Base-by-base conservation (phyloP, 352 stramenopile species). In the Thraustochytrium striatum region DNA sequence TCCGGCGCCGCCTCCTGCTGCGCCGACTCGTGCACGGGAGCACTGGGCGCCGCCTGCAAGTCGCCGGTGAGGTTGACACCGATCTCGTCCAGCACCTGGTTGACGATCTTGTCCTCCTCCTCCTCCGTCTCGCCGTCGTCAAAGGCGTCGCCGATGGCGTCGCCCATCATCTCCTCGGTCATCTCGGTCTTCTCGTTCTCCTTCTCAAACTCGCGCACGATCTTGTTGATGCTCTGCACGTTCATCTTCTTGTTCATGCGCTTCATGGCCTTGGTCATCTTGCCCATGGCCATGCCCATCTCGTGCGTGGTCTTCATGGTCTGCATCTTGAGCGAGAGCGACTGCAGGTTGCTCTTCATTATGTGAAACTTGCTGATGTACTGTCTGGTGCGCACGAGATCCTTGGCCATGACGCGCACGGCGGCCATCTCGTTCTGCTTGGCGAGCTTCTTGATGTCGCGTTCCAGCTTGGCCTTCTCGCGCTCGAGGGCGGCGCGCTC, bases 311-410 rank as follows among this genome's bases (percentile, higher is more conserved):
- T 97, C 80, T 97, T 97, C n/a, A 97, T 93, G 9, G 94, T 98
- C 87, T 97, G 89, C 36, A 94, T 68, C 41, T 97, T 96, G 69
- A 98, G 87, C 36, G 90, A 92, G 50, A 96, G 93, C 19, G 93
- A 92, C 85, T 98, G 93, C 52, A 99, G 87, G 85, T 98, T 94
- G 83, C 90, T 97, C 50, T 92, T 87, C 92, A 99, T 98, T 58
- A 97, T 95, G 84, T 98, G 97, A 83, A 98, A 98, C 87, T 98
- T 98, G 61, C 92, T 97, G 61, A 98, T 90, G 82, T 98, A 94
- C 85, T 97, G 92, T 9, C 93, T 86, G 68, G 93, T 98, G 75
- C 95, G 90, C 62, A 98, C 91, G 52, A 96, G 85, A 86, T 98
- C 94, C 85, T 97, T 96, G 58, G 93, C 93, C 92, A 98, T 97